These are phyloP conservation scores for Trichoderma endophyticum DNA, from an alignment of 2,329 filamentous ascomycete genomes.

Conservation along the genomic window DNA sequence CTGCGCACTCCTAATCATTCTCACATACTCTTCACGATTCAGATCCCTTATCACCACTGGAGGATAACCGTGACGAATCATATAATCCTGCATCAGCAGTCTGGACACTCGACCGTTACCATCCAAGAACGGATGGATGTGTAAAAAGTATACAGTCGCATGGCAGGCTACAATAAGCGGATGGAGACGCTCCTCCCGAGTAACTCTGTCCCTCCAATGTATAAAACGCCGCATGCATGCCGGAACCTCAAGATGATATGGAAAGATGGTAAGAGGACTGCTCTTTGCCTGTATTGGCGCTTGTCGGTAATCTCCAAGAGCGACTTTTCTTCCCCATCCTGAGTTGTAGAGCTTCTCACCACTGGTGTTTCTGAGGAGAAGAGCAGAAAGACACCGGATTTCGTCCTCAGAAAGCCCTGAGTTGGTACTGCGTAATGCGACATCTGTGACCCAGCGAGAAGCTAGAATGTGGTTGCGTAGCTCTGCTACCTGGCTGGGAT, in stretches of 20 bases:
- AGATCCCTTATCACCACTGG: neutral
- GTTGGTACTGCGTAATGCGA: neutral
- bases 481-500: neutral
- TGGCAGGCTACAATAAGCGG: neutral
- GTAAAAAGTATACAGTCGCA: neutral
- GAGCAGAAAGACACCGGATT: neutral
- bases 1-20: neutral
- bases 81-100: neutral
- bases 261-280: neutral
- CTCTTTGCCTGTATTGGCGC: neutral
- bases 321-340: neutral
- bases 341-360: neutral
- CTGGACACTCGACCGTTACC: neutral
- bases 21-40: neutral
- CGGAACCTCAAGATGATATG: neutral
- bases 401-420: neutral
- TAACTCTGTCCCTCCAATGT: neutral
- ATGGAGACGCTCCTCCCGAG: neutral
- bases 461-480: neutral
- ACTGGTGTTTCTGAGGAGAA: neutral
- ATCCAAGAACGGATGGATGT: neutral
- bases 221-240: neutral
- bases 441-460: neutral
- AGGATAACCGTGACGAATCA: neutral
- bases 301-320: neutral